phyloP scores from a whole-genome alignment of 1,284 basidiomycete species.

The Cryptococcus amylolentus region DNA sequence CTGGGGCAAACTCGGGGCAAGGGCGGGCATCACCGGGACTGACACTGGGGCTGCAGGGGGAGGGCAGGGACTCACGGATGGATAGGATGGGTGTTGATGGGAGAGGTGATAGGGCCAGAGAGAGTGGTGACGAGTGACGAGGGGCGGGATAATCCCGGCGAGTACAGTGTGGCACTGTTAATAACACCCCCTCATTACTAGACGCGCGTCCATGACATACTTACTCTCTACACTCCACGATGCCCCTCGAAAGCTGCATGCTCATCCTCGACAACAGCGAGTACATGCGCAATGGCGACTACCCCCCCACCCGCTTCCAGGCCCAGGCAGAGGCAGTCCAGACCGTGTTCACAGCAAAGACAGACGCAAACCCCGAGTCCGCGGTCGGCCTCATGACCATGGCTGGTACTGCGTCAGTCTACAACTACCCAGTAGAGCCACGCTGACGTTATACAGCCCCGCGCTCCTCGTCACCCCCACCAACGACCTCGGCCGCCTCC shows the following conservation, averaged over 20 bases:
- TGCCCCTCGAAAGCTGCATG: constrained; percentile 92
- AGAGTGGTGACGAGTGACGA: not conserved
- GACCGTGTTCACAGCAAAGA: constrained; percentile 87
- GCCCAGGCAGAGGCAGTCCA: constrained; percentile 91
- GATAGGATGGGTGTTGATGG: not conserved
- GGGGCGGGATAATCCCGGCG: not conserved
- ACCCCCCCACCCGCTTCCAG: constrained; percentile 77
- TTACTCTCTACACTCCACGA: constrained; percentile 38
- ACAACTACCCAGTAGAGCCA: not conserved
- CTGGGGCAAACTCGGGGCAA: too few species aligned
- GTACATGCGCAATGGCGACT: constrained; percentile 96
- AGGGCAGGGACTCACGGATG: too few species aligned
- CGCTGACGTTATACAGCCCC: constrained; percentile 57
- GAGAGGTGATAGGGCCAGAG: constrained; percentile 11
- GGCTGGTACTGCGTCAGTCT: constrained; percentile 82
- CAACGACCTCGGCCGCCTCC: constrained; percentile 88
- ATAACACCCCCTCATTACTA: too few species aligned
- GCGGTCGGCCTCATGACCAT: constrained; percentile 97
- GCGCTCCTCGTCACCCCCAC: constrained; percentile 94
- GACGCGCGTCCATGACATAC: constrained; percentile 6
- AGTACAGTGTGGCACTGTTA: not conserved
- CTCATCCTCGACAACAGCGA: constrained; percentile 87
- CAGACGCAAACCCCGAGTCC: constrained; percentile 93
- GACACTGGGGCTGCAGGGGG: too few species aligned
- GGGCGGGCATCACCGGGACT: too few species aligned